Conservation (phyloP, 495 filamentous ascomycete genomes). For the Barbatosphaeria neglecta region DNA sequence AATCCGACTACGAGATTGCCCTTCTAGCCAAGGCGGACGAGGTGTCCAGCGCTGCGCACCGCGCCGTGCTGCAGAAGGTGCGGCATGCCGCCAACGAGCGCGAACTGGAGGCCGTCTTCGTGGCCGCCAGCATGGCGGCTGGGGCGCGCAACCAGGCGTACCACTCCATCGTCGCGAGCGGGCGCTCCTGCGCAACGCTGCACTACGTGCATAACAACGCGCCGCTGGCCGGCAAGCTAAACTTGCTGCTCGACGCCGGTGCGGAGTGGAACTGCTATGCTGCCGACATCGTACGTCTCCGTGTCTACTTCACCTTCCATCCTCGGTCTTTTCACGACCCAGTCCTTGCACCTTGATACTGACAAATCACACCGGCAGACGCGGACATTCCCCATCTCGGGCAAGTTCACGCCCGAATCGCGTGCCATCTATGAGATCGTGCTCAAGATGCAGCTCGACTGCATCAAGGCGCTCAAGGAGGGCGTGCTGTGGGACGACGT, state of each 20-base stretch:
- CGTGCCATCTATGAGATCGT: constrained; percentile 78
- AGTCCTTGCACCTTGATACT: too few relatives aligned
- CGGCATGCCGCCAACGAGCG: constrained; percentile 62
- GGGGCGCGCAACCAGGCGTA: constrained; percentile 73
- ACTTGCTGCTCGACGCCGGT: constrained; percentile 76
- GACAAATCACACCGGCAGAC: too few relatives aligned
- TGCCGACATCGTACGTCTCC: constrained; percentile 52
- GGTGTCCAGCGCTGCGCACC: constrained; percentile 67
- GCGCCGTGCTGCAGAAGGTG: constrained; percentile 53
- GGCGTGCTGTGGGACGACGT: constrained; percentile 79
- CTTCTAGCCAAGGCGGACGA: constrained; percentile 73
- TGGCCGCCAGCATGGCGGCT: constrained; percentile 60
- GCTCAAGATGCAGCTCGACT: constrained; percentile 69
- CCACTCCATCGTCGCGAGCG: constrained; percentile 69
- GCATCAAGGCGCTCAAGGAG: constrained; percentile 60
- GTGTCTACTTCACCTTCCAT: too few relatives aligned
- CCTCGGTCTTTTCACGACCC: too few relatives aligned
- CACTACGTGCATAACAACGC: constrained; percentile 78
- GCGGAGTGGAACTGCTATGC: constrained; percentile 72
- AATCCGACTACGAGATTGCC: constrained; percentile 76
- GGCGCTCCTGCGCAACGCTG: constrained; percentile 67
- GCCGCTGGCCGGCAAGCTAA: constrained; percentile 52
- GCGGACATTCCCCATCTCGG: constrained; percentile 73
- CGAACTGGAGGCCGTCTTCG: constrained; percentile 70
- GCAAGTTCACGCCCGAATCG: constrained; percentile 61